Conservation (phyloP, 176 grass and related monocot genomes). For the Triticum turgidum region DNA sequence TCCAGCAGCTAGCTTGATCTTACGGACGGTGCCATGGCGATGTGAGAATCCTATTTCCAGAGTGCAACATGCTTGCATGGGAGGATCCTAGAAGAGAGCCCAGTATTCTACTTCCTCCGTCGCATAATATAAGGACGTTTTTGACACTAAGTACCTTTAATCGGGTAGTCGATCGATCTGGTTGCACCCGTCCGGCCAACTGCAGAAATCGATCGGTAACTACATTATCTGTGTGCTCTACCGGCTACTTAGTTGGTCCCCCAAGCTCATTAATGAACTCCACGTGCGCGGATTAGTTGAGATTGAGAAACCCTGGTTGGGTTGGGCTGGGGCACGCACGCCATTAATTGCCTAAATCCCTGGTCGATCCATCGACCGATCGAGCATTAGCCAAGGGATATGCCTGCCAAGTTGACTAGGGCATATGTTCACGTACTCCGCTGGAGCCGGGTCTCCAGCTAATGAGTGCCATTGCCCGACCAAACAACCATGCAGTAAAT, state of each 20-base stretch:
- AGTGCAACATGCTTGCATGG: background rate
- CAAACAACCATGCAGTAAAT: background rate
- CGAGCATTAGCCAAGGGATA: constrained; percentile 1
- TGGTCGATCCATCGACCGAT: background rate
- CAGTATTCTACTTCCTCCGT: background rate
- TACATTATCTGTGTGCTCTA: background rate
- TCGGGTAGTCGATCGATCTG: background rate
- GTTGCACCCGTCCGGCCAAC: background rate
- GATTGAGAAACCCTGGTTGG: background rate
- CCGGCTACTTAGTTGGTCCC: background rate
- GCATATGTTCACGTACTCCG: background rate
- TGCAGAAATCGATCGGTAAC: background rate
- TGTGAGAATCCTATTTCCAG: background rate
- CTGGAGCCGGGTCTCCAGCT: background rate
- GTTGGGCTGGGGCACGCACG: constrained; percentile 4
- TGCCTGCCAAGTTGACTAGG: constrained; percentile 6
- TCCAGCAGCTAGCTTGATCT: background rate
- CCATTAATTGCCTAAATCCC: constrained; percentile 38
- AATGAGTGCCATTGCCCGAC: background rate
- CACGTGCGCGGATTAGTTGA: constrained; percentile 37
- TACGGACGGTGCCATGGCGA: no score
- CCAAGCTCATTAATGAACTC: constrained; percentile 37
- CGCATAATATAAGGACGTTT: no score
- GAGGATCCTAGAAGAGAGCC: constrained; percentile 28
- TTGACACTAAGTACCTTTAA: background rate